Evolutionary conservation across 495 filamentous ascomycete genomes (phyloP), one percentile per base, ranked within the genome.

Genomic region (Lineolata rhizophorae): DNA sequence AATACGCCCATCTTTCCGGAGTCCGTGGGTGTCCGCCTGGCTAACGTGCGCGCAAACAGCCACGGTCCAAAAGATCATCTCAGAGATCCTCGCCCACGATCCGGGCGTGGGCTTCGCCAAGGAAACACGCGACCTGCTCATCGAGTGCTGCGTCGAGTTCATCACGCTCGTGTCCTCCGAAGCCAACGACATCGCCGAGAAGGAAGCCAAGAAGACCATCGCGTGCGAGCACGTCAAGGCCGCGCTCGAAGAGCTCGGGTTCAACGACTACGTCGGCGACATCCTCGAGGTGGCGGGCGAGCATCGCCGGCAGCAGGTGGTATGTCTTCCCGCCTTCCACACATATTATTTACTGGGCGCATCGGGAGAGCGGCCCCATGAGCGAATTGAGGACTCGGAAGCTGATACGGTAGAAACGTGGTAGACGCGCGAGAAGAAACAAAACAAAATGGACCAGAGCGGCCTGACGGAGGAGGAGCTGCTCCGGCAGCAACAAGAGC

Each of bases 71-170:
- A 97, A 97, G 54, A 97, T 97, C 41, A 80, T 97, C 47, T 72
- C 67, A 41, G 87, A 97, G 50, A 94, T 97, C 45, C 65, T 97
- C 2, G 68, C 77, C 4, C 49, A 71, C 1, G 68, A 71, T 19
- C 59, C 60, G 35, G 74, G 70, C 31, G 58, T 77, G 26, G 67
- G 65, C 2, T 95, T 94, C 49, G 76, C 80, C 16, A 90, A 85
- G 55, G 87, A 97, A 43, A 81, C 87, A 2, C 71, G 90, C 31
- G 87, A 97, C 44, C 61, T 94, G 3, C 66, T 97, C 27, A 95
- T 95, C 55, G 87, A 95, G 54, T 95, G 85, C 61, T 97, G 90
- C 49, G 87, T 95, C 39, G 87, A 97, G 49, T 97, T 95, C 58
- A 94, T 97, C 51, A 94, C 90, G 6, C 65, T 97, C 34, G 78